Conservation (phyloP, 305 asterid species). For the Fraxinus nigra region DNA sequence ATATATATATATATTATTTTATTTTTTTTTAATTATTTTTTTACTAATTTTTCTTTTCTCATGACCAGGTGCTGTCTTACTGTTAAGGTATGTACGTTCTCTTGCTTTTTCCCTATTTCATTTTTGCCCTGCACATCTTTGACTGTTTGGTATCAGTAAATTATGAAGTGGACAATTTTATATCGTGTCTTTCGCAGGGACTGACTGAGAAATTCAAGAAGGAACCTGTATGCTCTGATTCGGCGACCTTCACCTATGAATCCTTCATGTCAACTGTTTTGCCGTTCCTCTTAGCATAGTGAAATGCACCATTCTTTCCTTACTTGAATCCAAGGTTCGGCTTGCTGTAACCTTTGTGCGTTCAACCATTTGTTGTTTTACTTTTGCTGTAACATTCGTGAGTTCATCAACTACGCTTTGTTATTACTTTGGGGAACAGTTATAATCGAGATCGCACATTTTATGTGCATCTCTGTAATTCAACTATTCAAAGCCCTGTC, state of each 20-base stretch:
- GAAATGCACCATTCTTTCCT: neutral
- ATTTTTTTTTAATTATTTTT: neutral
- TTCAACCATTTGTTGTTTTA: neutral
- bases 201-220: slow-evolving; percentile 90
- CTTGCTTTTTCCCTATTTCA: neutral
- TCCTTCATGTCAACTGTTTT: slow-evolving; percentile 80
- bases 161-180: too few species aligned
- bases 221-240: slow-evolving; percentile 69
- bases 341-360: neutral
- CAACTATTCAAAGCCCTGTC: neutral
- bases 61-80: slow-evolving; percentile 85
- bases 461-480: neutral
- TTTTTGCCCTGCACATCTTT: neutral
- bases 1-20: too few species aligned
- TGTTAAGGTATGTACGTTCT: slow-evolving; percentile 37
- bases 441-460: neutral
- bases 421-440: neutral
- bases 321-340: neutral
- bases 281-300: slow-evolving; percentile 84
- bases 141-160: neutral
- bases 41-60: slow-evolving; percentile 16
- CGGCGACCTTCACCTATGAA: slow-evolving; percentile 81
- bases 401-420: neutral
- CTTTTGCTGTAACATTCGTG: neutral
- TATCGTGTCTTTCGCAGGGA: slow-evolving; percentile 36